Evolutionary conservation across 2,329 filamentous ascomycete species (phyloP).

Genomic region (Fusarium pseudocircinatum): DNA sequence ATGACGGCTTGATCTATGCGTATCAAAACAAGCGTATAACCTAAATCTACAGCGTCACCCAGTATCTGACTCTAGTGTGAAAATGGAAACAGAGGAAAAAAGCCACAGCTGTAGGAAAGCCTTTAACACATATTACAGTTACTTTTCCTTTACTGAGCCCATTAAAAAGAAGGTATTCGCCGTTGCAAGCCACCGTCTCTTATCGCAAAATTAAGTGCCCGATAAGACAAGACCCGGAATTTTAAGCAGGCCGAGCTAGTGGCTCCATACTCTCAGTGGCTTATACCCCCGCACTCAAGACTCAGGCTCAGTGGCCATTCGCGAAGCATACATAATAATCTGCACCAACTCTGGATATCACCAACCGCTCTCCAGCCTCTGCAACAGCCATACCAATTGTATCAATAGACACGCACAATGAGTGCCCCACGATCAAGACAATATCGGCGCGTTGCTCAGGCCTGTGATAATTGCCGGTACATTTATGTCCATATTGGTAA

Average conservation of each 20-base stretch:
- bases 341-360: background rate
- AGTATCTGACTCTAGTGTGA: too few species aligned
- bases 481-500: fast-evolving
- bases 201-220: background rate
- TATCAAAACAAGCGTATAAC: too few species aligned
- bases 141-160: too few species aligned
- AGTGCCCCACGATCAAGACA: conserved; percentile 11
- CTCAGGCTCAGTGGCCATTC: too few species aligned
- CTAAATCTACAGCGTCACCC: too few species aligned
- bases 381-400: too few species aligned
- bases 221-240: background rate
- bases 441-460: conserved; percentile 20
- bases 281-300: background rate
- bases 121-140: fast-evolving
- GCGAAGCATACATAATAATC: background rate
- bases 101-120: too few species aligned
- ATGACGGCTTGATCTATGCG: too few species aligned
- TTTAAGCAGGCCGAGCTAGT: background rate
- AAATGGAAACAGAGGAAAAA: too few species aligned
- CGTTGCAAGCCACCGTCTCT: background rate
- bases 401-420: background rate
- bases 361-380: background rate
- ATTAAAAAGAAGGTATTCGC: background rate
- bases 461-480: conserved; percentile 29
- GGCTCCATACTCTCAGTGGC: background rate